phyloP scores from a whole-genome alignment of 164 flowering plant genomes.

The Umbilicus rupestris region DNA sequence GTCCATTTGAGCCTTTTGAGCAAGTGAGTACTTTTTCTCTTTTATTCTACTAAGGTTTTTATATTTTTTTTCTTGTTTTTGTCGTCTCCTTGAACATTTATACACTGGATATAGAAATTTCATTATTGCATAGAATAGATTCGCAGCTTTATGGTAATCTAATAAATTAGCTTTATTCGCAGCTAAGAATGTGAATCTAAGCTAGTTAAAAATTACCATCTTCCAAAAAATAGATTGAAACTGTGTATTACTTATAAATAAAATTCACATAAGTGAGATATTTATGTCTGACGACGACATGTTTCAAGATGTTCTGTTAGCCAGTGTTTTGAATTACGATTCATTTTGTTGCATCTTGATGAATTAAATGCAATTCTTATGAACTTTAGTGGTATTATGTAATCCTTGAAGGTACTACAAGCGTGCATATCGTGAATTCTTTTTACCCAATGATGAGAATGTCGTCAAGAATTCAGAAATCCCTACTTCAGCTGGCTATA shows the following conservation, averaged over 20 bases:
- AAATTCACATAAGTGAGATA: not conserved
- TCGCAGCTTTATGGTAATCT: not conserved
- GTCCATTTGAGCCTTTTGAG: conserved; percentile 70
- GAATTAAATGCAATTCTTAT: not conserved
- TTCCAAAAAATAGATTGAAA: not conserved
- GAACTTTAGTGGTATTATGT: conserved; percentile 10
- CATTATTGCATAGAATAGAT: not conserved
- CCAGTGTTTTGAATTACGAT: too few species aligned
- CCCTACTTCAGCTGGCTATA: conserved; percentile 18
- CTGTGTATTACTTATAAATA: not conserved
- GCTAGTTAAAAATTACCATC: not conserved
- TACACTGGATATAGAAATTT: not conserved
- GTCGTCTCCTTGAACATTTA: not conserved
- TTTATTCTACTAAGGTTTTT: not conserved
- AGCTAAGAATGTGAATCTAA: not conserved
- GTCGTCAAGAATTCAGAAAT: conserved; percentile 21
- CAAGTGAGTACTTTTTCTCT: conserved; percentile 43
- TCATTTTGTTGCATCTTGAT: not conserved
- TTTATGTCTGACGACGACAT: not conserved
- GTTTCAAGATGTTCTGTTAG: not conserved
- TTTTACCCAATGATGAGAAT: conserved; percentile 35
- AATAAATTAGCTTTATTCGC: not conserved
- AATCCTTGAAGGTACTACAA: conserved; percentile 52
- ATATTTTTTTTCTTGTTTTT: not conserved
- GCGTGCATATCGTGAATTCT: conserved; percentile 57